A percentile compares a stretch with the other conserved stretches of the same genome.
These are phyloP conservation scores for Polygonum aviculare DNA, from an alignment of 148 eudicot genomes.

Conservation along the genomic window DNA sequence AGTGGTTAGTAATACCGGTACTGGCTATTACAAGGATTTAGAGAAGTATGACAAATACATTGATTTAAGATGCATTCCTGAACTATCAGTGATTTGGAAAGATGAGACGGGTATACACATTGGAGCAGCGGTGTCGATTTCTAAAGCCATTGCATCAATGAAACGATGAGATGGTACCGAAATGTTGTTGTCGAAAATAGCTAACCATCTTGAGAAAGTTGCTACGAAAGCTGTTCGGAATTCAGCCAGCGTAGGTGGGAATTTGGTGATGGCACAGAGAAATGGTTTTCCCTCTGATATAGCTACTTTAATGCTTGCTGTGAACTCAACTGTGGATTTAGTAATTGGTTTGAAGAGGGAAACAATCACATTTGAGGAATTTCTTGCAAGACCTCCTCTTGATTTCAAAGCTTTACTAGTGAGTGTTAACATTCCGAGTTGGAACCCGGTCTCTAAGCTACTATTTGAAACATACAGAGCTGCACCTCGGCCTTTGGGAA, in stretches of 20 bases:
- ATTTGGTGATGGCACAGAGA: constrained; percentile 86
- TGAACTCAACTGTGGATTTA: constrained; percentile 45
- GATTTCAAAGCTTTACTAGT: constrained; percentile 50
- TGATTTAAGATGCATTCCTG: constrained; percentile 67
- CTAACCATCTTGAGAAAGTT: constrained; percentile 74
- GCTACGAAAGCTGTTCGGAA: constrained; percentile 64
- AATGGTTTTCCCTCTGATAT: constrained; percentile 78
- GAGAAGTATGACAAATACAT: constrained; percentile 45
- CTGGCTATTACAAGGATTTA: constrained; percentile 72
- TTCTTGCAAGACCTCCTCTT: constrained; percentile 49
- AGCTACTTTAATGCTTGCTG: constrained; percentile 70
- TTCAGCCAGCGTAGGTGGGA: constrained; percentile 86
- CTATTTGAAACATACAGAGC: constrained; percentile 81
- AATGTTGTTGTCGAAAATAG: constrained; percentile 40
- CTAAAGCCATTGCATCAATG: constrained; percentile 49
- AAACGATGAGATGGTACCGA: constrained; percentile 27
- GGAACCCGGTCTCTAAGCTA: constrained; percentile 28
- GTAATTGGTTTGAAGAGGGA: constrained; percentile 30
- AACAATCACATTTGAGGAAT: constrained; percentile 57
- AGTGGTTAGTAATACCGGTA: constrained; percentile 78
- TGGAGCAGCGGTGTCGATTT: constrained; percentile 78
- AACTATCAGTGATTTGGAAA: constrained; percentile 48
- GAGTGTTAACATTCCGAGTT: constrained; percentile 52
- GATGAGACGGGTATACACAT: constrained; percentile 42
- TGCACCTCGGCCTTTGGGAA: constrained; percentile 86